Evolutionary conservation across 306 rosid genomes (phyloP).

Genomic region (Gillenia trifoliata): DNA sequence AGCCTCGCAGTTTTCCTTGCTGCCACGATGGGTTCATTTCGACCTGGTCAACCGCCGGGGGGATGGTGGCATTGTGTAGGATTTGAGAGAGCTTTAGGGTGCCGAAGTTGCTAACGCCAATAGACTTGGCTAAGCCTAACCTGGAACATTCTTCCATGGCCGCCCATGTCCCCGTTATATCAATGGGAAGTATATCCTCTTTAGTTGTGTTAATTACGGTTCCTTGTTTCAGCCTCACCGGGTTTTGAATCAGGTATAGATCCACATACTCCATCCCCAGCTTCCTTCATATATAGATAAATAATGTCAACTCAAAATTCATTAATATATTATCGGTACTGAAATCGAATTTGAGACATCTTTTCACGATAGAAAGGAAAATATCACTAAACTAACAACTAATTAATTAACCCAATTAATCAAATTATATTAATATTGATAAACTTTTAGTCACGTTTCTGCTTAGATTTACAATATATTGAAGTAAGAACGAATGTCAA

Average conservation of each 20-base stretch:
- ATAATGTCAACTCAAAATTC: too few species aligned
- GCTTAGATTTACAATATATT: too few species aligned
- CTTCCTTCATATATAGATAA: background rate
- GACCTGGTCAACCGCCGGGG: slow-evolving; percentile 3
- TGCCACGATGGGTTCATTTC: slow-evolving; percentile 4
- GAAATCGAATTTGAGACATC: too few species aligned
- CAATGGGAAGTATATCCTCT: background rate
- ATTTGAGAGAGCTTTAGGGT: slow-evolving; percentile 7
- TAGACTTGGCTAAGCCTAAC: slow-evolving; percentile 8
- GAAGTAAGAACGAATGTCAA: too few species aligned
- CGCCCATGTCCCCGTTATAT: background rate
- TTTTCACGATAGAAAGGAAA: too few species aligned
- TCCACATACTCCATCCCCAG: slow-evolving; percentile 7
- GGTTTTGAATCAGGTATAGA: slow-evolving; percentile 1
- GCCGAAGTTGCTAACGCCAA: slow-evolving; percentile 3
- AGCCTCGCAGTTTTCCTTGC: background rate
- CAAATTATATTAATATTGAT: too few species aligned
- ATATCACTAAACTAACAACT: too few species aligned
- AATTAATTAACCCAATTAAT: too few species aligned
- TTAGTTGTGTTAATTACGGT: too few species aligned
- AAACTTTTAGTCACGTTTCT: too few species aligned
- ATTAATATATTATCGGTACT: too few species aligned
- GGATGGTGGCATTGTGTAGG: background rate
- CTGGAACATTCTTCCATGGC: slow-evolving; percentile 10
- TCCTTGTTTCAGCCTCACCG: background rate